Base-by-base conservation (phyloP, 129 eudicot genomes). In the Cynara cardunculus region DNA sequence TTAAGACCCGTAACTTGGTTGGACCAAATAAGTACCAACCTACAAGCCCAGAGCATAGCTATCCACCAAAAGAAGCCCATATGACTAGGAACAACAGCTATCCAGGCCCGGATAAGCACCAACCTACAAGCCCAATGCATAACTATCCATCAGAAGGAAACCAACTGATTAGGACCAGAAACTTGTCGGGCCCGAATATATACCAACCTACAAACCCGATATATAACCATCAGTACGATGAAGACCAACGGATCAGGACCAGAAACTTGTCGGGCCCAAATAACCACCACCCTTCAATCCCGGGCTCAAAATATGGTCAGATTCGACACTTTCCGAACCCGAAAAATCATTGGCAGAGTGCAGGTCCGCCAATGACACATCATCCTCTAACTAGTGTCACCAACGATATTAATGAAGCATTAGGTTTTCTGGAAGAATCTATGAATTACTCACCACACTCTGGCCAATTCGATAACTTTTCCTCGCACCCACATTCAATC, bases 351-450 rank as follows among this genome's bases (percentile, higher is more conserved):
- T 71, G 77, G 73, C 77, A 70, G 2, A 81, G 76, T 30, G 62
- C 12, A 2, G 82, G 68, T 16, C 78, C 82, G 4, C 78, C 78
- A 6, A 21, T 27, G 10, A 76, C 73, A 34, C 85, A 28, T 25
- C 84, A 65, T 27, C 81, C 73, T 56, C 77, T 82, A 59, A 69
- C 66, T 1, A 7, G 6, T 7, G 27, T 77, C 26, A 77, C 82
- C 21, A 77, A 77, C 13, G 32, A 83, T 27, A 61, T 83, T 31
- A 28, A 83, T 61, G 86, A 83, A 69, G 77, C 78, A 26, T 27
- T 76, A 1, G 22, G 77, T 62, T 18, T 70, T 61, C 74, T 70
- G 26, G 24, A 71, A 24, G 78, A 77, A 77, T 39, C 78, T 3
- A 59, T 2, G 14, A 82, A 69, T 59, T 32, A 35, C 65, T 77